A percentile compares a stretch with the other conserved stretches of the same genome.
Conservation (phyloP, 495 filamentous ascomycete species). For the Hypoxylon lienhwacheense region DNA sequence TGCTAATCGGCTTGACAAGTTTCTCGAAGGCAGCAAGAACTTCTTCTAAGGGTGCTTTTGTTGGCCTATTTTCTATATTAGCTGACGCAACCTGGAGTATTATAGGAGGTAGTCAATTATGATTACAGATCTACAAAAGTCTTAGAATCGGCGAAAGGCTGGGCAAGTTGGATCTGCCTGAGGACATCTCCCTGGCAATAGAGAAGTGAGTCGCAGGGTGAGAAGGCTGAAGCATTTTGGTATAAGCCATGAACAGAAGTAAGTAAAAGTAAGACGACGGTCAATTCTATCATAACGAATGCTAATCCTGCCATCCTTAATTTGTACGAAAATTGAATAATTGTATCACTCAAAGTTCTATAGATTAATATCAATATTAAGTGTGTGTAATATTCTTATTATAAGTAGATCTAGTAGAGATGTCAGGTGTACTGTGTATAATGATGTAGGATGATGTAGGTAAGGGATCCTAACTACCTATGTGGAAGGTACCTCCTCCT, state of each 20-base stretch:
- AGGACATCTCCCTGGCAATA: slow-evolving; percentile 55
- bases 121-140: slow-evolving; percentile 57
- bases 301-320: slow-evolving; percentile 36
- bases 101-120: neutral
- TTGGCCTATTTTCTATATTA: slow-evolving; percentile 43
- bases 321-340: no score
- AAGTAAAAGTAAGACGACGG: no score
- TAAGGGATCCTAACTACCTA: no score
- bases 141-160: slow-evolving; percentile 54
- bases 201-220: slow-evolving; percentile 53
- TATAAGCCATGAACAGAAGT: slow-evolving; percentile 41
- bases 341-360: no score
- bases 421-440: no score
- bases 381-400: neutral
- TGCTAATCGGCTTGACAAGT: slow-evolving; percentile 49
- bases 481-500: no score
- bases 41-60: slow-evolving; percentile 47
- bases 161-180: slow-evolving; percentile 51
- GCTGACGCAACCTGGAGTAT: neutral
- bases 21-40: slow-evolving; percentile 48
- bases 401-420: no score
- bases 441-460: no score
- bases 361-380: neutral
- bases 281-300: no score
- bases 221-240: slow-evolving; percentile 49